phyloP scores from a whole-genome alignment of 2,329 filamentous ascomycete species.

The Pezicula radicicola region DNA sequence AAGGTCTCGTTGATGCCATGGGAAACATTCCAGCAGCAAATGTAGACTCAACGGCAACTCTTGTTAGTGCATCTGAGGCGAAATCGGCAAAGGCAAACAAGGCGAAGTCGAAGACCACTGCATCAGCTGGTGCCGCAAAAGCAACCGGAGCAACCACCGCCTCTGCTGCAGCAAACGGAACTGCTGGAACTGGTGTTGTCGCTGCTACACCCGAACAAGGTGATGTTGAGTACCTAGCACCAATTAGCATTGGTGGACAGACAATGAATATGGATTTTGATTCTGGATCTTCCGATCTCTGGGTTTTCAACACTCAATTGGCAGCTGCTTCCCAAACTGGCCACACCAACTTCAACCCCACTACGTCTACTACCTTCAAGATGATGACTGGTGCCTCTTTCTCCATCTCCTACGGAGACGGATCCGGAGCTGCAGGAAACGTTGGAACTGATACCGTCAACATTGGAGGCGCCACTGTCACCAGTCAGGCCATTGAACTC shows the following conservation, averaged over 20 bases:
- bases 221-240: slow-evolving; percentile 25
- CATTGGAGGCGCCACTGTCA: slow-evolving; percentile 30
- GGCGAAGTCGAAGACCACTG: slow-evolving; percentile 1
- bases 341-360: slow-evolving; percentile 27
- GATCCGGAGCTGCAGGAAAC: slow-evolving; percentile 31
- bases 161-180: slow-evolving; percentile 23
- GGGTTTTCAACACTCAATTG: slow-evolving; percentile 32
- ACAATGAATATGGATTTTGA: slow-evolving; percentile 31
- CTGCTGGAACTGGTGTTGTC: slow-evolving; percentile 51
- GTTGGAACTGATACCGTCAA: slow-evolving; percentile 33
- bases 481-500: slow-evolving; percentile 29
- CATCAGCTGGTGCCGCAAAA: not conserved
- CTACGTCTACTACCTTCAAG: slow-evolving; percentile 26
- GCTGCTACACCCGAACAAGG: slow-evolving; percentile 57
- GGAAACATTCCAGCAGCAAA: slow-evolving; percentile 12
- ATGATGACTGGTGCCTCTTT: slow-evolving; percentile 26
- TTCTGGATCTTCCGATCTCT: slow-evolving; percentile 31
- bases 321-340: slow-evolving; percentile 23
- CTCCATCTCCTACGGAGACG: slow-evolving; percentile 35
- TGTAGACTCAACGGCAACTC: slow-evolving; percentile 6
- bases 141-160: slow-evolving; percentile 7
- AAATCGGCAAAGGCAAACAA: slow-evolving; percentile 6
- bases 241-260: slow-evolving; percentile 28
- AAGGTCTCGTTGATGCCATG: slow-evolving; percentile 36
- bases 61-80: slow-evolving; percentile 3